Conservation (phyloP, 2,329 filamentous ascomycete genomes). For the Trichoderma harzianum region DNA sequence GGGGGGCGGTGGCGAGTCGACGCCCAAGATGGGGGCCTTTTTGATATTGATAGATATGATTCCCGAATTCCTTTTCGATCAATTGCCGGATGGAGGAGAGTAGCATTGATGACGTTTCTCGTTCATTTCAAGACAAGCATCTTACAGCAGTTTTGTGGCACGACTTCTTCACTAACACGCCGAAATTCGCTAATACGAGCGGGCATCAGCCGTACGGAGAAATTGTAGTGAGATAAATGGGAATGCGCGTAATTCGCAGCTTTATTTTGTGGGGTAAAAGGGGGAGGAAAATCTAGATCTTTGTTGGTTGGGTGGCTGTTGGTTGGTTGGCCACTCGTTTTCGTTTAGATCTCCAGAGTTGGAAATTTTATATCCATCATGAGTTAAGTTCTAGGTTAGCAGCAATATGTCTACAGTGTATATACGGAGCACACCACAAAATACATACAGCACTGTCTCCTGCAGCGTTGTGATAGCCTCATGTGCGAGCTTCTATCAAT, state of each 20-base stretch:
- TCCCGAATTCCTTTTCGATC: background rate
- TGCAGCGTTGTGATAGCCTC: background rate
- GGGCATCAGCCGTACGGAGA: background rate
- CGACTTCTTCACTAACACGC: background rate
- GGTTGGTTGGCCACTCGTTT: background rate
- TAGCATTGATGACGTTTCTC: background rate
- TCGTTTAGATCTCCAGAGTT: background rate
- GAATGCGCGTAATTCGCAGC: conserved; percentile 1
- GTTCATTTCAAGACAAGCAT: background rate
- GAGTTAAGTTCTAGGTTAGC: background rate
- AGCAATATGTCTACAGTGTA: background rate
- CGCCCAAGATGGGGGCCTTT: background rate
- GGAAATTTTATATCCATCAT: background rate
- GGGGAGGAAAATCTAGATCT: background rate
- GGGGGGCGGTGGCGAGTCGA: conserved; percentile 11
- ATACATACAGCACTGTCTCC: background rate
- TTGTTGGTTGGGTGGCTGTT: background rate
- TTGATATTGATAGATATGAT: background rate
- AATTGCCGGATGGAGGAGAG: background rate
- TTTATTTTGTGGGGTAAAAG: background rate
- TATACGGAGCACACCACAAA: background rate
- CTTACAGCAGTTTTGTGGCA: background rate
- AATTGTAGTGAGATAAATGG: background rate
- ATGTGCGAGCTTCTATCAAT: background rate
- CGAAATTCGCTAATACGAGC: background rate